Base-by-base conservation (phyloP, 441 rosid species). In the Raphanus hybrid region DNA sequence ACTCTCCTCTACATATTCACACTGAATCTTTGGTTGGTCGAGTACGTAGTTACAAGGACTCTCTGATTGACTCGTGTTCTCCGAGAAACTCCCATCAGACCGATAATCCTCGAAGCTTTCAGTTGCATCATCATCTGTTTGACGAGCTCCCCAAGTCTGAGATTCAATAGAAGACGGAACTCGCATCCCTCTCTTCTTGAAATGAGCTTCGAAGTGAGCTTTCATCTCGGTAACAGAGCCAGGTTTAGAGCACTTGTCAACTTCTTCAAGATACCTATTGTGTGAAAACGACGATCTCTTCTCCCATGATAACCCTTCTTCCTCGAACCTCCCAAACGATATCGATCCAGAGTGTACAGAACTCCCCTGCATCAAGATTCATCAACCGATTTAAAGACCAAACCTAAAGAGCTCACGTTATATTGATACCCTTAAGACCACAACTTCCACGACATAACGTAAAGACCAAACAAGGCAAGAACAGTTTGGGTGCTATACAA, bases 271-370 rank as follows among this genome's bases (percentile, higher is more conserved):
- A 77, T 93, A 93, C 81, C 80, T 88, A 41, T 93, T 93, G 75
- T 89, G 98, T 20, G 89, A 85, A 79, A 93, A 93, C 0, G 96
- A 90, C 27, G 98, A 93, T 68, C 92, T 84, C 73, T 85, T 90
- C 77, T 93, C 98, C 97, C 98, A 93, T 62, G 87, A 85, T 65
- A 93, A 61, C 23, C 87, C 81, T 59, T 93, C 95, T 43, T 72
- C 87, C 78, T 92, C 96, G 71, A 92, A 92, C 84, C 98, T 91
- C 10, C 97, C 98, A 76, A 93, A 93, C 11, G 95, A 93, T 85
- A 93, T 74, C 8, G 97, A 93, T 69, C 97, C 97, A 48, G 97
- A 93, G 82, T 83, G 95, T 45, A 87, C 70, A 69, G 91, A 89
- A 73, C 80, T 92, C 20, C 79, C 79, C 98, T 91, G 86, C 63